Conservation (phyloP, 352 stramenopile species). For the Phytophthora tubulina region DNA sequence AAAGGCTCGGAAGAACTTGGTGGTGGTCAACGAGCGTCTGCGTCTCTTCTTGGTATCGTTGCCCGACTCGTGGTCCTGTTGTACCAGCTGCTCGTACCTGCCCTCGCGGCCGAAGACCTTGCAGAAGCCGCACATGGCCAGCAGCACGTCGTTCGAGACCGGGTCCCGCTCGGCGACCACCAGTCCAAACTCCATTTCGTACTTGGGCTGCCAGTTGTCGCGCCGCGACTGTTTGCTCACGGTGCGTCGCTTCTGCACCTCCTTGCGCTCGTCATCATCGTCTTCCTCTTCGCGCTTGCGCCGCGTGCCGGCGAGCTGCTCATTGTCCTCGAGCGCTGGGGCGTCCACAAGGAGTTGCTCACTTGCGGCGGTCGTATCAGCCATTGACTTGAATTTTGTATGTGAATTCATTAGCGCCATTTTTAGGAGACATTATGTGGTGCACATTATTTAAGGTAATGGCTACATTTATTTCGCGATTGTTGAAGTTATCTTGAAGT, state of each 20-base stretch:
- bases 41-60: slow-evolving; percentile 79
- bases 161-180: slow-evolving; percentile 74
- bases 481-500: slow-evolving; percentile 19
- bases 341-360: slow-evolving; percentile 53
- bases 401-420: slow-evolving; percentile 7
- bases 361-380: slow-evolving; percentile 4
- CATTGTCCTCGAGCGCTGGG: slow-evolving; percentile 44
- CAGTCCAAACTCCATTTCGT: slow-evolving; percentile 85
- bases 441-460: slow-evolving; percentile 14
- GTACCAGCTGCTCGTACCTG: slow-evolving; percentile 77
- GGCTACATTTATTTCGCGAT: neutral
- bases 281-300: slow-evolving; percentile 56
- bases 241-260: slow-evolving; percentile 45
- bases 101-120: slow-evolving; percentile 85
- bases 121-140: slow-evolving; percentile 88
- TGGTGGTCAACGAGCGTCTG: slow-evolving; percentile 81
- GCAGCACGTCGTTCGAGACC: slow-evolving; percentile 70
- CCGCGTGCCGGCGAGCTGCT: slow-evolving; percentile 32
- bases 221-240: slow-evolving; percentile 61
- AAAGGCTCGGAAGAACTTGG: slow-evolving; percentile 90
- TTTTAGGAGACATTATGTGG: slow-evolving; percentile 29
- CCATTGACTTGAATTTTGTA: slow-evolving; percentile 16
- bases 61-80: slow-evolving; percentile 59
- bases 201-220: slow-evolving; percentile 86
- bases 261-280: slow-evolving; percentile 58